Evolutionary conservation across 345 rosid species (phyloP).

Genomic region (Melaleuca alternifolia): DNA sequence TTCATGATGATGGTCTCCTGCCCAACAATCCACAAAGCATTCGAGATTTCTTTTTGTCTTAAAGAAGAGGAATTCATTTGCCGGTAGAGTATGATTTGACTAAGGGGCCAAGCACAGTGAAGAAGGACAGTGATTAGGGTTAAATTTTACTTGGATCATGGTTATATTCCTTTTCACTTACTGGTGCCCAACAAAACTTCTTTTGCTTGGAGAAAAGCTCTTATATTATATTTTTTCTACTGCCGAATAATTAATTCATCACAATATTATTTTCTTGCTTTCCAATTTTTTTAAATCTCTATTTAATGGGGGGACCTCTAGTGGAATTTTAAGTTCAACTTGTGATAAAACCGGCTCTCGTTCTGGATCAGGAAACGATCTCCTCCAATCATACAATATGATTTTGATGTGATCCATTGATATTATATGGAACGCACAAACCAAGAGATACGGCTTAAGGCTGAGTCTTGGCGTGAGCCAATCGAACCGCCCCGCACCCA

Average conservation of each 20-base stretch:
- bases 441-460: no score
- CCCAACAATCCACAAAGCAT: neutral
- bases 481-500: no score
- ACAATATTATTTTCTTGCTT: neutral
- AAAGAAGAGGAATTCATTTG: neutral
- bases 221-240: neutral
- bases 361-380: no score
- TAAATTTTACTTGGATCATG: neutral
- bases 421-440: no score
- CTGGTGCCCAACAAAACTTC: neutral
- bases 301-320: no score
- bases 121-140: neutral
- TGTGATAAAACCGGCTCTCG: no score
- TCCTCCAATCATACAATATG: no score
- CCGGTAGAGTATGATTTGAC: neutral
- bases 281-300: neutral
- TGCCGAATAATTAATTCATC: neutral
- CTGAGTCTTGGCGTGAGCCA: no score
- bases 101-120: neutral
- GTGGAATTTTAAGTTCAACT: neutral
- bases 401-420: no score
- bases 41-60: no score
- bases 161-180: neutral
- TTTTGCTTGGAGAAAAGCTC: neutral
- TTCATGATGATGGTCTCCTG: neutral